Evolutionary conservation across 2,329 filamentous ascomycete species (phyloP), one percentile per base, ranked within the genome.

Genomic region (Xylariomycetidae sp.): DNA sequence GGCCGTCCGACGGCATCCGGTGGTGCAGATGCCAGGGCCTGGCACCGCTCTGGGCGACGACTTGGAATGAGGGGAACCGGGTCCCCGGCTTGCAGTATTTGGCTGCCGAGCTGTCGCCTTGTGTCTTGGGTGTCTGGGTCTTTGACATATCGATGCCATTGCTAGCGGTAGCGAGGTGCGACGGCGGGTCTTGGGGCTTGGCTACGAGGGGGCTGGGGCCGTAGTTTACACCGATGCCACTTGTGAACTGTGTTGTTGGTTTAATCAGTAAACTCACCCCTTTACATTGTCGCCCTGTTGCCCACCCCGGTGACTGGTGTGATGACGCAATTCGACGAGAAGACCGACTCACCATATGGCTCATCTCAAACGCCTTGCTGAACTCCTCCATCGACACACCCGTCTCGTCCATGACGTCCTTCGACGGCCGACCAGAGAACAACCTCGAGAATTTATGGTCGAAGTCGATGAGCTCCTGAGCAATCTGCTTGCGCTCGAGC

Each of bases 21-120:
- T 75, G 63, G 30, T 81, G 76, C 27, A 83, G 64, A 25, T 80
- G 69, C 67, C 72, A 79, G 0, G 77, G 72, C 3, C 72, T 62
- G 0, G 64, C 67, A 38, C 70, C 65, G 3, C 67, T 54, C 45
- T 83, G 78, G 40, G 73, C 76, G 5, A 82, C 57, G 1, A 82
- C 74, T 43, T 79, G 72, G 55, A 68, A 68, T 37, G 66, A 74
- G 5, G 70, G 67, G 48, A 82, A 72, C 1, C 79, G 70, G 67
- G 70, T 79, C 10, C 77, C 76, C 0, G 70, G 60, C 16, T n/a
- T n/a, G n/a, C n/a, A n/a, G n/a, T n/a, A n/a, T n/a, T n/a, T n/a
- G n/a, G n/a, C n/a, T n/a, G n/a, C n/a, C n/a, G n/a, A n/a, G n/a
- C n/a, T n/a, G n/a, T n/a, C n/a, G n/a, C n/a, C n/a, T n/a, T n/a